Evolutionary conservation across 2,329 filamentous ascomycete genomes (phyloP), one percentile per base, ranked within the genome.

Genomic region (Fusarium guadeloupense): DNA sequence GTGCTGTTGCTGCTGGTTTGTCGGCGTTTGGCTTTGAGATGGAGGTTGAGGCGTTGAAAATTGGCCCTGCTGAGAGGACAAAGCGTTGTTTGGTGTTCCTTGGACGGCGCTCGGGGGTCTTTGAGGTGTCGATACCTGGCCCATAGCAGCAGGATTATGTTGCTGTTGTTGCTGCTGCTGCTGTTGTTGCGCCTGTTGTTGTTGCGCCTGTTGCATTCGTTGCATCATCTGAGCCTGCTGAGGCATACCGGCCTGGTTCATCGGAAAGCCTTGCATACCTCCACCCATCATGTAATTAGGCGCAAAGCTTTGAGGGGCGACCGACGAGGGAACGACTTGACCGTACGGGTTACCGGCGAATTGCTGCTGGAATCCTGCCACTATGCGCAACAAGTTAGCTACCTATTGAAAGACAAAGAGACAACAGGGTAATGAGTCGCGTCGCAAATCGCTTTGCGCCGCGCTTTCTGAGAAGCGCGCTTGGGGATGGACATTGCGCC

Each of bases 271-370:
- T 35, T 80, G 76, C 79, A 85, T 85, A 61, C 77, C 76, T 56
- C 79, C 75, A 56, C 74, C 74, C 79, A 87, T 86, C 78, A 85
- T 83, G 50, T 77, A 77, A 53, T 74, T 74, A 38, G 73, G 74
- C 13, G 68, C 63, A 67, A 86, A 88, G 71, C 82, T 85, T 44
- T 84, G 84, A 9, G 80, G 80, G 37, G 76, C 77, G 62, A 79
- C 78, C 31, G 82, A 77, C 42, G 78, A 77, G 17, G 82, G 78
- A 69, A 84, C 75, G 64, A 81, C 78, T 66, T 81, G 75, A 58
- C 82, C 83, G 69, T 87, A 88, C 6, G 85, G 81, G 30, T 83
- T 81, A 67, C 77, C 80, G 20, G 83, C 81, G 64, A 85, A 88
- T 46, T 85, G 84, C 34, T 85, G 83, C 21, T 84, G 77, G 62